Percentiles rank a stretch among this genome's conserved stretches.
Evolutionary conservation across 1,284 basidiomycete genomes (phyloP).

Genomic region (Ganoderma lucidum): DNA sequence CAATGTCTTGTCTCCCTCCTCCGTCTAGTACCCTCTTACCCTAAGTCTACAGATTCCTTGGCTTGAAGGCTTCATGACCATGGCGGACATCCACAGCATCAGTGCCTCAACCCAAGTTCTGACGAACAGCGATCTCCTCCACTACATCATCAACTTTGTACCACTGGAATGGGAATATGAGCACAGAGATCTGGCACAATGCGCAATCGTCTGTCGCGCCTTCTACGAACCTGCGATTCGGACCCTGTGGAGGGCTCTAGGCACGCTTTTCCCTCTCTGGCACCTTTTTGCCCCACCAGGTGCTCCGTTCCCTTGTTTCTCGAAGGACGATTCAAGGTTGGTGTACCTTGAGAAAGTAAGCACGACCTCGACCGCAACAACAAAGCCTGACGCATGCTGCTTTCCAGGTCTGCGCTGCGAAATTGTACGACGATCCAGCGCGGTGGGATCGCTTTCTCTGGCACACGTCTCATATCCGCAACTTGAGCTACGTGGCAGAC

Average conservation of each 20-base stretch:
- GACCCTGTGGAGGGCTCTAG: not conserved
- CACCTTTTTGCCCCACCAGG: not conserved
- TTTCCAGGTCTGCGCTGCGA: not conserved
- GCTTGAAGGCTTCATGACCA: not conserved
- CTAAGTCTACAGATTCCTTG: too few relatives aligned
- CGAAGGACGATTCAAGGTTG: not conserved
- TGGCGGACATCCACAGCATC: not conserved
- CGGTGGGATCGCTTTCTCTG: not conserved
- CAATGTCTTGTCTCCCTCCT: too few relatives aligned
- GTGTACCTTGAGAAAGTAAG: not conserved
- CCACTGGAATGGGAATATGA: not conserved
- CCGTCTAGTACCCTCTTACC: too few relatives aligned
- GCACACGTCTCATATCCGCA: not conserved
- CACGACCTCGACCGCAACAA: not conserved
- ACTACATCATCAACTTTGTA: not conserved
- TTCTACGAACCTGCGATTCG: not conserved
- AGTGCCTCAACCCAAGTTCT: not conserved
- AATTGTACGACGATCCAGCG: not conserved
- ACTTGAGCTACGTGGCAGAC: not conserved
- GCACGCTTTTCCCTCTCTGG: not conserved
- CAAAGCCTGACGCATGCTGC: not conserved
- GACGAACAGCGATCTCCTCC: not conserved
- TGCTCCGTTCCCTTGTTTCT: not conserved
- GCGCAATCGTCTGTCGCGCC: not conserved
- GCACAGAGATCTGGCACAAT: not conserved